Evolutionary conservation across 2,329 filamentous ascomycete genomes (phyloP), one percentile per base, ranked within the genome.

Genomic region (Mollisia scopiformis): DNA sequence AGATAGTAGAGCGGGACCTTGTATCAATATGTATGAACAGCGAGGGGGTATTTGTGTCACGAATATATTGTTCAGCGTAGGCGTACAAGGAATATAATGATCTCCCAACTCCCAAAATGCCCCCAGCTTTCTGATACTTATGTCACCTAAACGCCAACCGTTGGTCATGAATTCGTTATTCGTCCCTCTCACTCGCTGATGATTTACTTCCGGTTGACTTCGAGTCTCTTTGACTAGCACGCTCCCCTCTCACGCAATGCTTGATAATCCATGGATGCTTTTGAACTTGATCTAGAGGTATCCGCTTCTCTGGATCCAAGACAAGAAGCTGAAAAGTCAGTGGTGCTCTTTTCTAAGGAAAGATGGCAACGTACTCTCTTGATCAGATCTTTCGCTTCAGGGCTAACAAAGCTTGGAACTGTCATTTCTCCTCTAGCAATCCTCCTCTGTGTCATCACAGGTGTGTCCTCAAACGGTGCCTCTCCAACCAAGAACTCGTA

Each of bases 401-500:
- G 79, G 74, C 92, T 97, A 60, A 99, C 90, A 75, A 94, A 98
- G 7, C 86, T 88, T 3, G 95, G 95, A 52, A 98, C 88, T 0
- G 89, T 90, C 92, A 98, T 97, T 72, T 98, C 95, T 30, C 89
- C 92, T 68, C 92, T 83, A 5, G 88, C 86, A 75, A 99, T 99
- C 72, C 93, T 88, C 69, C 92, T 83, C 69, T 97, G 93, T 27
- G 95, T 99, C 91, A 97, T 96, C 64, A 94, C 86, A 4, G 92
- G 92, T 2, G 92, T 95, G 72, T 98, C 95, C 76, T 99, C 95
- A 71, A 99, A 99, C 0, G 95, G 95, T 16, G 95, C 95, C 79
- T 97, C 93, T 62, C 95, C 95, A 33, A 96, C 92, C 61, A 99
- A 78, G 71, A 99, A 99, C 77, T 99, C 95, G 71, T 98, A 99